Percentiles rank a stretch among this genome's conserved stretches.
These are phyloP conservation scores for Crinitomyces ghanaensis DNA, from an alignment of 805 yeast species.

Conservation along the genomic window DNA sequence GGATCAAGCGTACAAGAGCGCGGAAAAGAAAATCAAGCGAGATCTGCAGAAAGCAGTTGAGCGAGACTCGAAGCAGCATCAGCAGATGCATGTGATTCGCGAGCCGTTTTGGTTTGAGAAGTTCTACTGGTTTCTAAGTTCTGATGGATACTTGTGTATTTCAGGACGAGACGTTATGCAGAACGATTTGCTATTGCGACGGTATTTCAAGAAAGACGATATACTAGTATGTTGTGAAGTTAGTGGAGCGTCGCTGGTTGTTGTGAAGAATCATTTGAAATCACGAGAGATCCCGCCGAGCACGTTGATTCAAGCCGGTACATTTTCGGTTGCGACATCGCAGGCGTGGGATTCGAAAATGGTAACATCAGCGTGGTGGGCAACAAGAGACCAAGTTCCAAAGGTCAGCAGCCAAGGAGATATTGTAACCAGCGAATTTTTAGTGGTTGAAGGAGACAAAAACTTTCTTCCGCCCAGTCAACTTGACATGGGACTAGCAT, in stretches of 20 bases:
- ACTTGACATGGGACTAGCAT: conserved; percentile 80
- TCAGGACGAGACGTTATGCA: conserved; percentile 80
- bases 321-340: conserved; percentile 58
- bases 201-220: conserved; percentile 67
- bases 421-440: conserved; percentile 48
- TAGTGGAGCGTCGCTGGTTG: conserved; percentile 62
- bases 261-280: conserved; percentile 69
- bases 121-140: conserved; percentile 86
- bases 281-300: conserved; percentile 58
- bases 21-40: conserved; percentile 62
- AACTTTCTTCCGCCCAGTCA: conserved; percentile 61
- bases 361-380: conserved; percentile 76
- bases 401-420: conserved; percentile 41
- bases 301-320: conserved; percentile 81
- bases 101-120: conserved; percentile 87
- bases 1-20: conserved; percentile 65
- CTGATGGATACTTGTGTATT: conserved; percentile 75
- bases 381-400: conserved; percentile 55
- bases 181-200: conserved; percentile 65
- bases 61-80: conserved; percentile 39
- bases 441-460: conserved; percentile 42
- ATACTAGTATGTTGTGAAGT: conserved; percentile 61
- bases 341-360: conserved; percentile 85
- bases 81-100: conserved; percentile 44
- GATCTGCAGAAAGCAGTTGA: conserved; percentile 54